Base-by-base conservation (phyloP, 148 eudicot species). In the Oxyria digyna region DNA sequence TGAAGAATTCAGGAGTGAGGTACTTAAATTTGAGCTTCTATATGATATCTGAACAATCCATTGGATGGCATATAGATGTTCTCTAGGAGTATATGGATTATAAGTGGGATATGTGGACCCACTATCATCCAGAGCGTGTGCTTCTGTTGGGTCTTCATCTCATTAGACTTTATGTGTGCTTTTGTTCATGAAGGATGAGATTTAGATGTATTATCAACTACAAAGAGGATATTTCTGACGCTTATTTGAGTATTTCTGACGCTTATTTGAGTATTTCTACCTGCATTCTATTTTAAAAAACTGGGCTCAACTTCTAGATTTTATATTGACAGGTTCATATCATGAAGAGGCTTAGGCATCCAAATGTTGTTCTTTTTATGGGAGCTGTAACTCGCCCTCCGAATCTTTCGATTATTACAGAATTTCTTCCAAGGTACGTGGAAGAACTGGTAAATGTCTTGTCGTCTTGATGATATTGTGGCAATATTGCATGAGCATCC, bases 361-460 rank as follows among this genome's bases (percentile, higher is more conserved):
- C 98, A 29, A 90, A 93, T 81, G 90, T 93, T 74, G 96, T 93
- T 72, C 86, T 93, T 21, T 93, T 93, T 84, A 88, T 93, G 98
- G 98, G 98, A 74, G 98, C 98, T 74, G 78, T 93, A 49, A 93
- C 98, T 68, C 98, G 87, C 72, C 80, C 98, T 54, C 97, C 98
- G 74, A 82, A 93, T 81, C 96, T 93, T 55, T 93, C 96, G 29
- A 93, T 93, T 79, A 79, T 93, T 52, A 87, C 98, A 4, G 98
- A 93, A 67, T 89, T 89, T 85, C 98, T 93, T 86, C 98, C 91
- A 55, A 89, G 98, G 98, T 92, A 92, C 71, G 81, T 23, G 20
- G 45, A 48, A 5, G 37, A 59, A 27, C 20, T 29, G 21, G 33
- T 32, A 27, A 41, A 43, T 20, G 8, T 18, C n/a, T 49, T 57